Conservation (phyloP, 2,329 filamentous ascomycete genomes). For the Diaporthe nobilis region DNA sequence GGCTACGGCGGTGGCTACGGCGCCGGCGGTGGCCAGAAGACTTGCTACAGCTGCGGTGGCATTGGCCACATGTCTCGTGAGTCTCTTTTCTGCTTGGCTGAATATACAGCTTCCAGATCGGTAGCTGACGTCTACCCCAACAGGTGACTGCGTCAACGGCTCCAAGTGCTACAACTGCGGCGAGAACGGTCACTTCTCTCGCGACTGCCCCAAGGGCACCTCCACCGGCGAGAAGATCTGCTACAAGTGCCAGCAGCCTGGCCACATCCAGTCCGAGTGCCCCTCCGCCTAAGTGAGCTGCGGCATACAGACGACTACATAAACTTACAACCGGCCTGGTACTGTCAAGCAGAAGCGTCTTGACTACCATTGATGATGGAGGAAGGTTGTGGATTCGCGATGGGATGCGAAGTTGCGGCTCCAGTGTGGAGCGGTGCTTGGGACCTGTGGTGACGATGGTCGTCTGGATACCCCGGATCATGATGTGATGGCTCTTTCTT, state of each 20-base stretch:
- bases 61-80: slow-evolving; percentile 94
- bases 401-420: slow-evolving; percentile 44
- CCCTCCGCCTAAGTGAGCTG: slow-evolving; percentile 76
- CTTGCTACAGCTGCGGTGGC: slow-evolving; percentile 98
- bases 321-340: slow-evolving; percentile 41
- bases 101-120: not conserved
- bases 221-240: slow-evolving; percentile 92
- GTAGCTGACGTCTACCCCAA: slow-evolving; percentile 36
- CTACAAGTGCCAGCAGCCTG: slow-evolving; percentile 91
- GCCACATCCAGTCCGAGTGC: slow-evolving; percentile 95
- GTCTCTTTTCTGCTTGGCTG: slow-evolving; percentile 48
- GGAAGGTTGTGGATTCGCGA: slow-evolving; percentile 43
- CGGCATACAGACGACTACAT: slow-evolving; percentile 42
- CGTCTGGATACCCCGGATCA: slow-evolving; percentile 44
- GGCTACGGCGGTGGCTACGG: slow-evolving; percentile 63
- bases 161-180: slow-evolving; percentile 99
- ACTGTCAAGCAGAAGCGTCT: slow-evolving; percentile 37
- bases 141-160: slow-evolving; percentile 94
- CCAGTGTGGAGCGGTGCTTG: slow-evolving; percentile 42
- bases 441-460: slow-evolving; percentile 43
- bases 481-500: slow-evolving; percentile 42
- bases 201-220: slow-evolving; percentile 95
- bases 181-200: slow-evolving; percentile 94
- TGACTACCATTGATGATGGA: slow-evolving; percentile 39
- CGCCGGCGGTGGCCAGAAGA: slow-evolving; percentile 72